A percentile compares a stretch with the other conserved stretches of the same genome.
phyloP scores from a whole-genome alignment of 768 basidiomycete species.

The Suillus placidus region DNA sequence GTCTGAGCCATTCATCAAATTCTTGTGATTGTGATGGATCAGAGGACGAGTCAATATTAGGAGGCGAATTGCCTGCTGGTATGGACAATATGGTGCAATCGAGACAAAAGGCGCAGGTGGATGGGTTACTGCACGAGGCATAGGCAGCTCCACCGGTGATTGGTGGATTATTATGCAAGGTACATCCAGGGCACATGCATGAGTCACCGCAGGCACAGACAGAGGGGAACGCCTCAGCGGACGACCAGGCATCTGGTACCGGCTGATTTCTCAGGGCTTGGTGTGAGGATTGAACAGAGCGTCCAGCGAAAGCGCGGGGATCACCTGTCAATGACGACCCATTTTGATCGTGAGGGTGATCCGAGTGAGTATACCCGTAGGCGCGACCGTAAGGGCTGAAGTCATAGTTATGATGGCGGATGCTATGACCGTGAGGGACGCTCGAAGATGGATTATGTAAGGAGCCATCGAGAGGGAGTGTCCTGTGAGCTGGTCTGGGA shows the following conservation, averaged over 20 bases:
- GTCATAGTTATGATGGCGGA: conserved; percentile 50
- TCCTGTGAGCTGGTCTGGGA: conserved; percentile 52
- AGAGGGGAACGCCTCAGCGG: conserved; percentile 42
- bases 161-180: conserved; percentile 50
- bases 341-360: conserved; percentile 32
- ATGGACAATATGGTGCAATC: conserved; percentile 64
- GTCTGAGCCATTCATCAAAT: conserved; percentile 68
- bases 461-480: conserved; percentile 33
- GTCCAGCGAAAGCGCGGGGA: conserved; percentile 26
- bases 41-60: conserved; percentile 43
- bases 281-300: conserved; percentile 29
- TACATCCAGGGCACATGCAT: conserved; percentile 68
- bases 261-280: conserved; percentile 30
- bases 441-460: conserved; percentile 52
- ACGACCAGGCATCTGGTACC: conserved; percentile 28
- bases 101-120: conserved; percentile 51
- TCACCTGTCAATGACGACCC: conserved; percentile 17
- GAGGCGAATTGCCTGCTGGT: conserved; percentile 45
- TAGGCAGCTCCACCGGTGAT: conserved; percentile 40
- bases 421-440: conserved; percentile 42
- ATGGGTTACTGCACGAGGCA: conserved; percentile 42
- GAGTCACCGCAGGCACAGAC: conserved; percentile 63
- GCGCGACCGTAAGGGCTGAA: conserved; percentile 74
- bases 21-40: conserved; percentile 45
- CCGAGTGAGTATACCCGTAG: conserved; percentile 52